Base-by-base conservation (phyloP, 2,329 filamentous ascomycete genomes). In the Hypoxylon sp. region DNA sequence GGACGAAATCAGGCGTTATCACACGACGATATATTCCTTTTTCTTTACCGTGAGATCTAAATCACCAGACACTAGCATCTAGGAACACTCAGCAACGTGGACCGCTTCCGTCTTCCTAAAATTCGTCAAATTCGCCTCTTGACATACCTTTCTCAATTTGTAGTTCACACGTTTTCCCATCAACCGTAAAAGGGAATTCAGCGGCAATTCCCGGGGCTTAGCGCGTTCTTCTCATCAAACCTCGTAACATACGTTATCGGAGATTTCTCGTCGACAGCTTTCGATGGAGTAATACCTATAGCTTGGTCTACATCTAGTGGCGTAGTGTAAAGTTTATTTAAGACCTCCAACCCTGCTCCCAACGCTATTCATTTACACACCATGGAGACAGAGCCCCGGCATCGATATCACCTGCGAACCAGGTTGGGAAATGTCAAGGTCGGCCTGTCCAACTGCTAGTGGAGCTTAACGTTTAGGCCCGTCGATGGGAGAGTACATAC, bases 271-370 rank as follows among this genome's bases (percentile, higher is more conserved):
- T n/a, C 35, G 35, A n/a, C 14, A n/a, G 6, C 14, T 13, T 3
- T 37, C 35, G 26, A 33, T 57, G 37, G 17, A 19, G 42, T 14
- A 22, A 11, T 24, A 13, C 29, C 5, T 31, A 2, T 19, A n/a
- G 10, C 8, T 17, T 33, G 63, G 42, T 39, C 54, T 59, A n/a
- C 13, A 50, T 24, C 51, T 11, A 64, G 63, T 55, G 46, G 62
- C 54, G 58, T 68, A 71, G 68, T 44, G 46, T 37, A 19, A 69
- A 71, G 62, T 76, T 68, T 74, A 75, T 75, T 73, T 71, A 59
- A 37, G 22, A 52, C 22, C 44, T 47, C 53, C 26, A 59, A 71
- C 74, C 73, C 67, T 71, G 71, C 53, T 47, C 33, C 19, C 35
- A 44, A 10, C 50, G 19, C n/a, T 52, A 35, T n/a, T 24, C 29